These are phyloP conservation scores for Paraphaeosphaeria minitans DNA, from an alignment of 2,329 filamentous ascomycete species.

Conservation along the genomic window DNA sequence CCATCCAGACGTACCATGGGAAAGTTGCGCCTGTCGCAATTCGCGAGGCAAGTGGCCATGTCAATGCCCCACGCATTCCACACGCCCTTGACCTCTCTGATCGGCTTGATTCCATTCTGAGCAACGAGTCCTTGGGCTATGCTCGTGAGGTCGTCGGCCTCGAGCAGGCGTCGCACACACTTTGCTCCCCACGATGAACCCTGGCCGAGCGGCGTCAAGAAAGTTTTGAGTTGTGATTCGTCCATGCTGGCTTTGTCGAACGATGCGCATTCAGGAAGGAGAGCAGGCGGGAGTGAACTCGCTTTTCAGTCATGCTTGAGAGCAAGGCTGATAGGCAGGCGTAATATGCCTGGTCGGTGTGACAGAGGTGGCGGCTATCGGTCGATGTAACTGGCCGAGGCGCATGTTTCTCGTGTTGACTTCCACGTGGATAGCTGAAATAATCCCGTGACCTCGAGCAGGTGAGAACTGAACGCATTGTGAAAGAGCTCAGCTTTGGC, in stretches of 20 bases:
- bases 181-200: conserved; percentile 1
- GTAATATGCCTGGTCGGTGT: background rate
- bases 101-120: background rate
- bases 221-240: background rate
- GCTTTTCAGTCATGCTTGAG: background rate
- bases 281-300: background rate
- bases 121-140: background rate
- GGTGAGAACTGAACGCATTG: too few relatives aligned
- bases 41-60: background rate
- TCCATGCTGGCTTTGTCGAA: background rate
- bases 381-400: too few relatives aligned
- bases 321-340: background rate
- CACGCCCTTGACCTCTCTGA: background rate
- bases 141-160: background rate
- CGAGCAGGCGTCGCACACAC: background rate
- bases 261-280: background rate
- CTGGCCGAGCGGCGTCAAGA: conserved; percentile 4
- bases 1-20: background rate
- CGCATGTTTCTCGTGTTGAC: too few relatives aligned
- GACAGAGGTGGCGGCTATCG: too few relatives aligned
- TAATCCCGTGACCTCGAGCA: too few relatives aligned
- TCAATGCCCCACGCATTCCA: conserved; percentile 4
- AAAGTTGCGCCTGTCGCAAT: background rate
- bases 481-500: too few relatives aligned
- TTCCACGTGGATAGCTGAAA: too few relatives aligned